phyloP scores from a whole-genome alignment of 495 filamentous ascomycete species.

The Aspergillus sclerotiicarbonarius region DNA sequence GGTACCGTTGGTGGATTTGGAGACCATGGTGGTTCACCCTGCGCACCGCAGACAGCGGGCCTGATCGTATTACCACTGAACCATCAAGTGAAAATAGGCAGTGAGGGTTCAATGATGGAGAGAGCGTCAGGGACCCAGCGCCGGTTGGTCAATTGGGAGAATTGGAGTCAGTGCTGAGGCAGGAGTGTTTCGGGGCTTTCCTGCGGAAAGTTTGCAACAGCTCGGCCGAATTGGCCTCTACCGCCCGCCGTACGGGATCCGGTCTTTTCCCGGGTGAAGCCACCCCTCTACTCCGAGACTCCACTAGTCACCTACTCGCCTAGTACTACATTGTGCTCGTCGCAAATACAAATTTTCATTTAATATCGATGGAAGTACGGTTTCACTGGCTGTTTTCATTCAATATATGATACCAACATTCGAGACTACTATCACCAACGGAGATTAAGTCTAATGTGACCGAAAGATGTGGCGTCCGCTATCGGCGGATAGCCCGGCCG shows the following conservation, averaged over 20 bases:
- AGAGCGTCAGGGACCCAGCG: background rate
- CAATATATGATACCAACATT: background rate
- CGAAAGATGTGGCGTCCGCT: background rate
- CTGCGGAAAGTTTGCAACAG: slow-evolving; percentile 19
- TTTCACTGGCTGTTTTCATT: background rate
- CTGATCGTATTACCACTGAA: slow-evolving; percentile 9
- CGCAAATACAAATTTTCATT: background rate
- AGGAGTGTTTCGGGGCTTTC: slow-evolving; percentile 6
- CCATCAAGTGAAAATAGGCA: slow-evolving; percentile 8
- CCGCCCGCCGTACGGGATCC: slow-evolving; percentile 20
- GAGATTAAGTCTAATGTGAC: background rate
- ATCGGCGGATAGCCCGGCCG: background rate
- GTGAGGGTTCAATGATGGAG: background rate
- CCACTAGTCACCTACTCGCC: too few species aligned
- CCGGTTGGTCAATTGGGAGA: background rate
- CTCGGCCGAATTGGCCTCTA: slow-evolving; percentile 19
- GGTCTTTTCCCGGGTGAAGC: slow-evolving; percentile 18
- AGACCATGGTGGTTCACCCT: slow-evolving; percentile 29
- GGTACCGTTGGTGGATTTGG: slow-evolving; percentile 29
- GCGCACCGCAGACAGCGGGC: slow-evolving; percentile 27
- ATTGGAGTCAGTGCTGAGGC: slow-evolving; percentile 1
- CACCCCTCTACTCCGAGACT: background rate
- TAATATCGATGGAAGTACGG: background rate
- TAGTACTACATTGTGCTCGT: too few species aligned
- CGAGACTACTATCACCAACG: too few species aligned